Evolutionary conservation across 305 asterid species (phyloP).

Genomic region (Plantago coronopus): DNA sequence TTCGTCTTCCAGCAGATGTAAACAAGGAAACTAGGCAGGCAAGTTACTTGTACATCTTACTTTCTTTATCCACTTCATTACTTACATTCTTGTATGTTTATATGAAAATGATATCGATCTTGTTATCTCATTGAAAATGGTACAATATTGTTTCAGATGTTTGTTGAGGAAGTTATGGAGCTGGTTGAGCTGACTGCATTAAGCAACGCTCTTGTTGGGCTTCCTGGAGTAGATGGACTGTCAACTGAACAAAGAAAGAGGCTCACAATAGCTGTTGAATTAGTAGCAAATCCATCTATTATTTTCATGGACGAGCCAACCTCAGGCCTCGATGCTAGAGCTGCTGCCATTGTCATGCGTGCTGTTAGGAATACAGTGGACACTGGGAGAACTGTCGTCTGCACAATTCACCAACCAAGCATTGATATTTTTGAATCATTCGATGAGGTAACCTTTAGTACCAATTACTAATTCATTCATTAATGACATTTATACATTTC

Average conservation of each 20-base stretch:
- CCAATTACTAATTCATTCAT: neutral
- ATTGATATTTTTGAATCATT: constrained; percentile 91
- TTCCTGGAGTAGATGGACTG: constrained; percentile 92
- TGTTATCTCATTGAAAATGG: neutral
- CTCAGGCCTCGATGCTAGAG: constrained; percentile 94
- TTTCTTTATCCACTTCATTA: neutral
- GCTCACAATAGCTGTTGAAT: constrained; percentile 88
- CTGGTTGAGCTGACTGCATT: constrained; percentile 77
- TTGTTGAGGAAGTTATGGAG: constrained; percentile 91
- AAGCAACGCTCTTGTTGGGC: constrained; percentile 72
- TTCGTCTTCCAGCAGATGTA: constrained; percentile 81
- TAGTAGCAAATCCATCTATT: constrained; percentile 92
- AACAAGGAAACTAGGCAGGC: constrained; percentile 58
- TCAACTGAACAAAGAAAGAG: constrained; percentile 97
- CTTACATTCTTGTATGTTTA: no score
- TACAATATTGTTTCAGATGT: constrained; percentile 45
- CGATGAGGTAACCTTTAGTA: constrained; percentile 57
- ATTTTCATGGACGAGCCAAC: constrained; percentile 99
- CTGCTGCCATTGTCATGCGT: constrained; percentile 98
- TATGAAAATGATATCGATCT: neutral
- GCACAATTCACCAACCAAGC: constrained; percentile 95
- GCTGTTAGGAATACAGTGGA: constrained; percentile 92
- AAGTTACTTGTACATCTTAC: neutral
- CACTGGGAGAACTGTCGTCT: constrained; percentile 85
- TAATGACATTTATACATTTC: neutral